Evolutionary conservation across 495 filamentous ascomycete species (phyloP).

Genomic region (Hyphodiscus hymeniophilus): DNA sequence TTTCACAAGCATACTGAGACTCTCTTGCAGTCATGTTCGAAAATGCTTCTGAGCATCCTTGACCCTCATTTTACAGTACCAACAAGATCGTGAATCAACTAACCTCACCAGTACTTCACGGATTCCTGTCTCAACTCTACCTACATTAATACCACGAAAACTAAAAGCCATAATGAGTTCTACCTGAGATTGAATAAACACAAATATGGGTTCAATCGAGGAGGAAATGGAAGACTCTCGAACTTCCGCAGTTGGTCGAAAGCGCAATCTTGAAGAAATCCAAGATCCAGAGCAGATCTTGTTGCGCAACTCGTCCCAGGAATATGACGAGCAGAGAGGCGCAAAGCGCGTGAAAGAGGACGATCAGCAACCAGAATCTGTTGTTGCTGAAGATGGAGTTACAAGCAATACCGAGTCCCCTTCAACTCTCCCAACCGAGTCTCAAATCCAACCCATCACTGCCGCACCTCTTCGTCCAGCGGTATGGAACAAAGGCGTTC

Average conservation of each 20-base stretch:
- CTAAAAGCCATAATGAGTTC: too few relatives aligned
- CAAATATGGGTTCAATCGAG: neutral
- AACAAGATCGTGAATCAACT: too few relatives aligned
- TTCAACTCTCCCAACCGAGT: neutral
- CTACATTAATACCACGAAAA: too few relatives aligned
- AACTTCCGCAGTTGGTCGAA: constrained; percentile 15
- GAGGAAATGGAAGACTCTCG: constrained; percentile 15
- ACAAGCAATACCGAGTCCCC: neutral
- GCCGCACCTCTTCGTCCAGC: neutral
- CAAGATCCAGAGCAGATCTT: neutral
- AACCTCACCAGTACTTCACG: too few relatives aligned
- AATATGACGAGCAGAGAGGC: neutral
- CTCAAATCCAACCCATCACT: neutral
- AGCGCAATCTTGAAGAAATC: constrained; percentile 12
- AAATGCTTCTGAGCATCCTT: too few relatives aligned
- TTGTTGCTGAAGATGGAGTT: neutral
- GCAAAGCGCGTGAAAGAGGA: constrained; percentile 2
- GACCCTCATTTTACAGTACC: too few relatives aligned
- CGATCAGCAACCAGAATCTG: neutral
- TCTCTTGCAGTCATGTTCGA: too few relatives aligned
- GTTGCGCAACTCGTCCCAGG: constrained; percentile 4
- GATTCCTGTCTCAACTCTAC: too few relatives aligned
- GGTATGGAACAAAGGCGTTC: constrained; percentile 18
- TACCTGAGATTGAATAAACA: neutral
- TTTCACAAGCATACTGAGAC: too few relatives aligned